Evolutionary conservation across 1,284 basidiomycete genomes (phyloP).

Genomic region (Ganoderma sinense): DNA sequence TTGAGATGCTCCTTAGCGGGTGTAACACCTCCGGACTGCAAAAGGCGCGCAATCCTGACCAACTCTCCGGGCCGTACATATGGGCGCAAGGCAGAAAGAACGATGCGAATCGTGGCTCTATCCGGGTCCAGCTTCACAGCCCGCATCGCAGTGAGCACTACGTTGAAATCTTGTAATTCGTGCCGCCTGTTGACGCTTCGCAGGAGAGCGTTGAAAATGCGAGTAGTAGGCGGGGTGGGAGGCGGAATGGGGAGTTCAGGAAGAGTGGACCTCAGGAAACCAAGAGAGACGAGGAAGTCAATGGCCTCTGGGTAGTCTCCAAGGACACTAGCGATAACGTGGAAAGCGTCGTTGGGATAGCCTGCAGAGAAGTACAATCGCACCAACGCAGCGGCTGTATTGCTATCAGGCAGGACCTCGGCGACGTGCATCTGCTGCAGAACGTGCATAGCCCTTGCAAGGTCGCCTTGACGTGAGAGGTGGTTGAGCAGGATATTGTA

Average conservation of each 20-base stretch:
- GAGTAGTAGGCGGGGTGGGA: constrained; percentile 45
- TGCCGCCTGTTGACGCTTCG: constrained; percentile 52
- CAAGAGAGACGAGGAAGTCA: constrained; percentile 35
- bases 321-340: constrained; percentile 57
- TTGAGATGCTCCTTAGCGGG: constrained; percentile 52
- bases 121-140: constrained; percentile 56
- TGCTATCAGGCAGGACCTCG: constrained; percentile 54
- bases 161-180: constrained; percentile 54
- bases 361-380: constrained; percentile 59
- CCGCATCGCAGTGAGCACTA: constrained; percentile 62
- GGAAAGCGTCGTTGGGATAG: constrained; percentile 54
- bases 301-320: constrained; percentile 32
- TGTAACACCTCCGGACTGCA: constrained; percentile 47
- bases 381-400: constrained; percentile 59
- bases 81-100: constrained; percentile 58
- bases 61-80: constrained; percentile 50
- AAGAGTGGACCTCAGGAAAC: constrained; percentile 12
- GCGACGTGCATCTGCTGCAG: constrained; percentile 54
- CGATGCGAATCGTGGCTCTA: constrained; percentile 57
- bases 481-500: constrained; percentile 72
- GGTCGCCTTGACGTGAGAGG: constrained; percentile 53
- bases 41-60: constrained; percentile 51
- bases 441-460: constrained; percentile 53
- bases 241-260: constrained; percentile 22
- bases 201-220: constrained; percentile 68